Evolutionary conservation across 2,329 filamentous ascomycete genomes (phyloP), one percentile per base, ranked within the genome.

Genomic region (Talaromyces sp.): DNA sequence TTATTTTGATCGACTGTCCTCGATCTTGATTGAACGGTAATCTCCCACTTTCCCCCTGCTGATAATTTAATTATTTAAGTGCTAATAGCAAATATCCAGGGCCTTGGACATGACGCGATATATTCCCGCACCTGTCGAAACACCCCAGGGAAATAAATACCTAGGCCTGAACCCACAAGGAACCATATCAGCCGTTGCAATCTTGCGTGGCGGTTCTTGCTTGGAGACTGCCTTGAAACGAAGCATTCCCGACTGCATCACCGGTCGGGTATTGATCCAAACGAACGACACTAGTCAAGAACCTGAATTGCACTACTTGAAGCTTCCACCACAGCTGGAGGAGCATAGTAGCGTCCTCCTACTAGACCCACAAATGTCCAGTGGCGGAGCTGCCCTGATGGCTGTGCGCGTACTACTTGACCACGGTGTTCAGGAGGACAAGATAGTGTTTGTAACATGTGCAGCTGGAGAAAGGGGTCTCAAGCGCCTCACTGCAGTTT

Each of bases 361-460:
- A 7, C 78, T 97, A 17, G 94, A 97, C 71, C 87, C 92, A 13
- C 94, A 99, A 70, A 97, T 97, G 89, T 91, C 90, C 22, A 92
- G 88, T 56, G 94, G 94, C 39, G 93, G 92, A 32, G 84, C 85
- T 11, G 85, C 85, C 4, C 77, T 99, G 52, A 99, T 99, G 94
- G 91, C 94, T 1, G 92, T 97, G 37, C 89, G 94, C 67, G 90
- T 97, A n/a, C 78, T 99, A 48, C 86, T 96, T 14, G 94, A 99
- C 70, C 92, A 97, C 67, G 94, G 94, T 10, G 92, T 97, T 6
- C 77, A 84, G 5, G 87, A 94, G 68, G 84, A 90, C 41, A 87
- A 82, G 60, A 96, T 99, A 60, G 90, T 97, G 30, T 87, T 97
- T 70, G 92, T 96, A 35, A 96, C 93, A 3, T 97, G 95, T 69